Conservation (phyloP, 768 basidiomycete genomes). For the Hericium alpestre region DNA sequence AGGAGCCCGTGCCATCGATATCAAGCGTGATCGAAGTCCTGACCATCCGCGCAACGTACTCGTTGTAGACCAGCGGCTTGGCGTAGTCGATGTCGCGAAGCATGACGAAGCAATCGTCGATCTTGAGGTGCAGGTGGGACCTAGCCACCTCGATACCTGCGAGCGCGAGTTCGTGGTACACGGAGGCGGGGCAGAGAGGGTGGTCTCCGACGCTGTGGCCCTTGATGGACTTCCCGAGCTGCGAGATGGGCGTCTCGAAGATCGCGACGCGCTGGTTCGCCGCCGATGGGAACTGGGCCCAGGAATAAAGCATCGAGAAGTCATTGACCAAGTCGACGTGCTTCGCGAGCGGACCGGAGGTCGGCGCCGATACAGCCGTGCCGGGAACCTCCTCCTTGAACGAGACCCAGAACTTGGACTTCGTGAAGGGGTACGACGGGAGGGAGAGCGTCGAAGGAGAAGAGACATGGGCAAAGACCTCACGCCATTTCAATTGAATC, state of each 20-base stretch:
- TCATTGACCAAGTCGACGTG: slow-evolving; percentile 5
- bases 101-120: slow-evolving; percentile 25
- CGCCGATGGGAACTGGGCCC: slow-evolving; percentile 17
- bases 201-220: slow-evolving; percentile 43
- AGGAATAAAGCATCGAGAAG: slow-evolving; percentile 29
- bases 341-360: neutral
- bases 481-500: slow-evolving; percentile 41
- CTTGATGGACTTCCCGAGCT: slow-evolving; percentile 33
- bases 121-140: slow-evolving; percentile 18
- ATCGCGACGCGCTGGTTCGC: slow-evolving; percentile 28
- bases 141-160: slow-evolving; percentile 32
- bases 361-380: neutral
- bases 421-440: slow-evolving; percentile 55
- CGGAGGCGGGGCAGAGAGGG: slow-evolving; percentile 55
- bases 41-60: slow-evolving; percentile 23
- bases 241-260: slow-evolving; percentile 43
- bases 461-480: slow-evolving; percentile 37
- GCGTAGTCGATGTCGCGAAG: slow-evolving; percentile 37
- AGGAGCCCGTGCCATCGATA: slow-evolving; percentile 27
- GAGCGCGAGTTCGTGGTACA: slow-evolving; percentile 48
- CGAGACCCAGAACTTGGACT: slow-evolving; percentile 45
- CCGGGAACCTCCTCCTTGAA: slow-evolving; percentile 24
- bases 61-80: slow-evolving; percentile 42
- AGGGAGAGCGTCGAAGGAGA: slow-evolving; percentile 33
- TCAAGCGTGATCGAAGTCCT: slow-evolving; percentile 29